Conservation (phyloP, 805 yeast species). For the Scheffersomyces spartinae region DNA sequence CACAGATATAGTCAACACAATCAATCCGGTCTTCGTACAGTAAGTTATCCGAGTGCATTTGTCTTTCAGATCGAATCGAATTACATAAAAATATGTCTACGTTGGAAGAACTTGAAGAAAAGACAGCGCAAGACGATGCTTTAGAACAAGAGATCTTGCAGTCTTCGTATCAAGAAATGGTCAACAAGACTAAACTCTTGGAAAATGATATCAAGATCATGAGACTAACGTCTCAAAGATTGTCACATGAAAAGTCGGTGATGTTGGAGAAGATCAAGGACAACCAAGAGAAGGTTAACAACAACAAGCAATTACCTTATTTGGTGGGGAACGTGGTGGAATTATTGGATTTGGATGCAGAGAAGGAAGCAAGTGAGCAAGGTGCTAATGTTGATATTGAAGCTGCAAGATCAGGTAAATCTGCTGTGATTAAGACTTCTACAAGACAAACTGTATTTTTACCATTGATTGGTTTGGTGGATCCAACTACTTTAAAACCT, state of each 20-base stretch:
- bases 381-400: slow-evolving; percentile 94
- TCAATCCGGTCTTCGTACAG: too few species aligned
- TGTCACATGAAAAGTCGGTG: slow-evolving; percentile 83
- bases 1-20: too few species aligned
- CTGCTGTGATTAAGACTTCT: slow-evolving; percentile 97
- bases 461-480: slow-evolving; percentile 93
- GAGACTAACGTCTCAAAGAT: slow-evolving; percentile 82
- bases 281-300: slow-evolving; percentile 89
- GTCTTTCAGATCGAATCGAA: too few species aligned
- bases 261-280: slow-evolving; percentile 93
- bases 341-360: slow-evolving; percentile 76
- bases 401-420: slow-evolving; percentile 82
- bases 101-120: slow-evolving; percentile 63
- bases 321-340: slow-evolving; percentile 96
- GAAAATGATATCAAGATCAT: slow-evolving; percentile 95
- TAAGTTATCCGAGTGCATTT: too few species aligned
- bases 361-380: slow-evolving; percentile 72
- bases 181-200: slow-evolving; percentile 74
- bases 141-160: slow-evolving; percentile 74
- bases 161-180: slow-evolving; percentile 71
- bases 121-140: slow-evolving; percentile 38
- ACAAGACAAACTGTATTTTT: slow-evolving; percentile 95
- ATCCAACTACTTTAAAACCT: slow-evolving; percentile 86
- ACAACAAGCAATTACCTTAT: slow-evolving; percentile 91
- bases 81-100: slow-evolving; percentile 73